Conservation (phyloP, 805 yeast genomes). For the Candida nitratophila region DNA sequence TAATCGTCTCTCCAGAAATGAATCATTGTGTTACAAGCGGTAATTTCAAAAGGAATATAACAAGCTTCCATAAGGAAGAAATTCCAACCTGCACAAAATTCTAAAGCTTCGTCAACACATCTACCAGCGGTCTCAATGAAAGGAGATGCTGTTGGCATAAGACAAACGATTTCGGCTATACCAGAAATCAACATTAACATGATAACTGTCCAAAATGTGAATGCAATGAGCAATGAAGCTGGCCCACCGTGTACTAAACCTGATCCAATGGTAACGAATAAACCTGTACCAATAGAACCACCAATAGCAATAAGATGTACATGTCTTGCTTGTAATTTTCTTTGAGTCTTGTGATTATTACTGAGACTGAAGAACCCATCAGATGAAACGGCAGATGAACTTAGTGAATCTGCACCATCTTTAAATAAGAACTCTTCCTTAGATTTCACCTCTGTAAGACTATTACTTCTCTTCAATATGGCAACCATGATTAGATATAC, state of each 20-base stretch:
- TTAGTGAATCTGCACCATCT: neutral
- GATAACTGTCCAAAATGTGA: slow-evolving; percentile 25
- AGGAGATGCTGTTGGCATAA: slow-evolving; percentile 30
- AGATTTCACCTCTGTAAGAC: neutral
- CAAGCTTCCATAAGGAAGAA: slow-evolving; percentile 36
- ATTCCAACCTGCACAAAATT: slow-evolving; percentile 28
- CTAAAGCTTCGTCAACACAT: slow-evolving; percentile 30
- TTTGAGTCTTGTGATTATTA: slow-evolving; percentile 14
- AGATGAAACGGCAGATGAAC: neutral
- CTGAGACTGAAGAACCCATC: slow-evolving; percentile 3
- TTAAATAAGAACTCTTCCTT: neutral
- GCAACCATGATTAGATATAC: neutral
- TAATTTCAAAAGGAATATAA: slow-evolving; percentile 42
- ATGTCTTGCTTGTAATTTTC: slow-evolving; percentile 29
- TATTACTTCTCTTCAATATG: neutral
- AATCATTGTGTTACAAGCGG: slow-evolving; percentile 44
- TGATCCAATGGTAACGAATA: slow-evolving; percentile 30
- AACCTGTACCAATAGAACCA: slow-evolving; percentile 33
- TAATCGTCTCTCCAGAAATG: slow-evolving; percentile 46
- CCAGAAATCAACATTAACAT: slow-evolving; percentile 28
- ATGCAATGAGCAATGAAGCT: slow-evolving; percentile 25
- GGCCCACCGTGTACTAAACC: slow-evolving; percentile 31
- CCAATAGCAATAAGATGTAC: slow-evolving; percentile 34
- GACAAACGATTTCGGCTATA: slow-evolving; percentile 31
- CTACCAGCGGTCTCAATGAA: slow-evolving; percentile 31